phyloP scores from a whole-genome alignment of 495 filamentous ascomycete species.

The Talaromyces trachyspermus region DNA sequence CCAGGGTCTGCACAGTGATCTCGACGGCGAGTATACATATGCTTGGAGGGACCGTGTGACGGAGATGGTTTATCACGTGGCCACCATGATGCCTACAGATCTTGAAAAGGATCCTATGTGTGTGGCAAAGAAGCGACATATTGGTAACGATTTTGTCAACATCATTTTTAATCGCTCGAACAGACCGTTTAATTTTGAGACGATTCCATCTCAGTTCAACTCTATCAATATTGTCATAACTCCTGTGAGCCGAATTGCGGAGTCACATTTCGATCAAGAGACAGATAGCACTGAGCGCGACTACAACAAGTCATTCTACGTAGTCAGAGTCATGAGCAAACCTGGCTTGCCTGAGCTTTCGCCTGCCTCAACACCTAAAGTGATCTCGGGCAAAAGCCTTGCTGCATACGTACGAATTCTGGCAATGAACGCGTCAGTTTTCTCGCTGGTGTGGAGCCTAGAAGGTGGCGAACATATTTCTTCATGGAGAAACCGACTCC shows the following conservation, averaged over 20 bases:
- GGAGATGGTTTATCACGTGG: slow-evolving; percentile 91
- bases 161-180: slow-evolving; percentile 97
- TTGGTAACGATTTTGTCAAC: slow-evolving; percentile 96
- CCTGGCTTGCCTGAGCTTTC: slow-evolving; percentile 85
- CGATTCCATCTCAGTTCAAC: slow-evolving; percentile 89
- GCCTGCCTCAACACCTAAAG: slow-evolving; percentile 76
- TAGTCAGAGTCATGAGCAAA: slow-evolving; percentile 75
- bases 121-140: slow-evolving; percentile 84
- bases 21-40: slow-evolving; percentile 78
- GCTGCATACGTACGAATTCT: slow-evolving; percentile 85
- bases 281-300: slow-evolving; percentile 11
- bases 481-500: slow-evolving; percentile 79
- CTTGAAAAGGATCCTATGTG: slow-evolving; percentile 65
- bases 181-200: slow-evolving; percentile 77
- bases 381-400: slow-evolving; percentile 71
- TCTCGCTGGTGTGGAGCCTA: slow-evolving; percentile 81
- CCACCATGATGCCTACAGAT: slow-evolving; percentile 93
- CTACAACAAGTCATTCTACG: slow-evolving; percentile 58
- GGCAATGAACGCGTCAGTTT: slow-evolving; percentile 88
- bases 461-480: slow-evolving; percentile 80
- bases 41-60: slow-evolving; percentile 93
- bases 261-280: slow-evolving; percentile 13
- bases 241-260: slow-evolving; percentile 58
- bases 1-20: slow-evolving; percentile 79
- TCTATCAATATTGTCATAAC: slow-evolving; percentile 94